Base-by-base conservation (phyloP, 2,329 filamentous ascomycete genomes). In the Tolypocladium guangdongense region DNA sequence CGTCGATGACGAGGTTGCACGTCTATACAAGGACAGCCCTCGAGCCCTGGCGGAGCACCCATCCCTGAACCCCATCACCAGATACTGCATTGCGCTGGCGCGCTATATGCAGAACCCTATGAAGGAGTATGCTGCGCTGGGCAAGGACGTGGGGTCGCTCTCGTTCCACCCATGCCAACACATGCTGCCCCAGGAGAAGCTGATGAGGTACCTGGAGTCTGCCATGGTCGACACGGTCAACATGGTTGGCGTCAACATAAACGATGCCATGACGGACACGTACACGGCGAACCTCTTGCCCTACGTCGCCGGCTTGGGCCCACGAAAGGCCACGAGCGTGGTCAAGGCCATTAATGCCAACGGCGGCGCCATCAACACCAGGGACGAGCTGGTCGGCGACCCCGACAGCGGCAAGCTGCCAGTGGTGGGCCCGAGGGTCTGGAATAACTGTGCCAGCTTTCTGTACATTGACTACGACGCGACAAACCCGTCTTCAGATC, bases 171-270 rank as follows among this genome's bases (percentile, higher is more conserved):
- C 88, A 4, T 91, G 90, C 62, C 93, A 99, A 67, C 87, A 91
- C 56, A 80, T 96, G 33, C 78, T 99, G 16, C 87, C 91, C 0
- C 82, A 90, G 56, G 92, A 97, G 38, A 91, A 95, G 72, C 78
- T 99, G 39, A 74, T 86, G 57, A 90, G 88, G 66, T 83, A 90
- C 56, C 78, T 99, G 18, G 93, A 99, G 64, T 95, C 88, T n/a
- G 90, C 92, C 46, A 88, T 99, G 83, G 92, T 99, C 12, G 93
- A 99, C 66, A 96, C 96, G 80, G 93, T 99, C 61, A 99, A 99
- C 67, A 82, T 99, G 45, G 90, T 91, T 47, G 93, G 93, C 64
- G 89, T 99, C 38, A 89, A 97, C 63, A 87, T 99, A 64, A 96
- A 96, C 62, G 91, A 96, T 59, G 90, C 91, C 16, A 84, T 95